A percentile compares a stretch with the other conserved stretches of the same genome.
Evolutionary conservation across 2,329 filamentous ascomycete genomes (phyloP).

Genomic region (Cercospora nicotianae): DNA sequence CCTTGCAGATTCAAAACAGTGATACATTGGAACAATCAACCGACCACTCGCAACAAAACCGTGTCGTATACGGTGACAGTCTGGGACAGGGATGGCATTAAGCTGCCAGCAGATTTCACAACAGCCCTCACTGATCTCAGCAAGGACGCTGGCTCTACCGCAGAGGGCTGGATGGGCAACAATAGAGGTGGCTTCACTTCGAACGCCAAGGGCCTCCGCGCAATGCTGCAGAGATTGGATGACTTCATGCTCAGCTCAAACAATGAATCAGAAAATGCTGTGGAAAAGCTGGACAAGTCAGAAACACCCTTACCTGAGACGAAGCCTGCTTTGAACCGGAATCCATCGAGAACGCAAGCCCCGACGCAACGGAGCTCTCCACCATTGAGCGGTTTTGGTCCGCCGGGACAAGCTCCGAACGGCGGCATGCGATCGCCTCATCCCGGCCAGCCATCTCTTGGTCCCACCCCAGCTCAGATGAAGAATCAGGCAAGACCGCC

Average conservation of each 20-base stretch:
- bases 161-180: conserved; percentile 11
- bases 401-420: no score
- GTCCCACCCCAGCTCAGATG: conserved; percentile 3
- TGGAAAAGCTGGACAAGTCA: conserved; percentile 14
- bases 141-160: not conserved
- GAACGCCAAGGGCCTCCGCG: conserved; percentile 1
- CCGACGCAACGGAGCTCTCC: conserved; percentile 17
- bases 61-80: conserved; percentile 2
- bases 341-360: conserved; percentile 1
- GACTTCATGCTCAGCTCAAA: conserved; percentile 39
- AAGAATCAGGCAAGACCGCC: conserved; percentile 1
- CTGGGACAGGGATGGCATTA: not conserved
- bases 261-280: not conserved
- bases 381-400: no score
- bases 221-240: conserved; percentile 42
- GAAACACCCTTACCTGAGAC: not conserved
- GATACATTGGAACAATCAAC: conserved; percentile 23
- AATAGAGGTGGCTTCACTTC: conserved; percentile 12
- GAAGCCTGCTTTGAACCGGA: conserved; percentile 6
- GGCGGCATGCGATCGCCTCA: no score
- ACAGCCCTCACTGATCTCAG: conserved; percentile 13
- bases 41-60: conserved; percentile 32
- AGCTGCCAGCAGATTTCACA: not conserved
- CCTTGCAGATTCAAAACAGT: conserved; percentile 36
- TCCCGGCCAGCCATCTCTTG: no score